Evolutionary conservation across 495 filamentous ascomycete genomes (phyloP).

Genomic region (Clavariopsis aquatica): DNA sequence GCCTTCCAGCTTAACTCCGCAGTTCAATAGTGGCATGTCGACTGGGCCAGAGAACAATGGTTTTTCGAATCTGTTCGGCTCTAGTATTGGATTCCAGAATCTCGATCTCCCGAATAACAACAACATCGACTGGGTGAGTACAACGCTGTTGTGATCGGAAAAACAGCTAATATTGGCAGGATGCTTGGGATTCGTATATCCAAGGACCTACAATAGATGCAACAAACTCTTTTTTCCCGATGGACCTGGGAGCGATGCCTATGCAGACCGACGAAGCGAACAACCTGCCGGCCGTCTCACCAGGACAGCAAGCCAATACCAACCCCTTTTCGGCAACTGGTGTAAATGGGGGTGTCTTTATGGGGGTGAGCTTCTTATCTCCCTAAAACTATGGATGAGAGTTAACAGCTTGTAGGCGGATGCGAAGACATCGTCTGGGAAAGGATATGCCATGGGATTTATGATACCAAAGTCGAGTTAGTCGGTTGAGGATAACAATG

Average conservation of each 20-base stretch:
- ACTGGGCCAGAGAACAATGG: conserved; percentile 39
- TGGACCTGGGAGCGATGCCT: conserved; percentile 31
- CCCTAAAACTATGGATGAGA: neutral
- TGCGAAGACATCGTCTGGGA: conserved; percentile 21
- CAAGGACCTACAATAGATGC: conserved; percentile 43
- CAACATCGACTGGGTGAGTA: conserved; percentile 78
- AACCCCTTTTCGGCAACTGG: conserved; percentile 30
- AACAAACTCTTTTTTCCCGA: conserved; percentile 41
- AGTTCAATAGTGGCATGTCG: conserved; percentile 28
- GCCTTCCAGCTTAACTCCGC: conserved; percentile 30
- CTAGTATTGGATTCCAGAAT: conserved; percentile 52
- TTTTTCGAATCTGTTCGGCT: conserved; percentile 54
- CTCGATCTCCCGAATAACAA: conserved; percentile 55
- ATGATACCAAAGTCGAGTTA: conserved; percentile 26
- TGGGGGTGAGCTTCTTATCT: conserved; percentile 31
- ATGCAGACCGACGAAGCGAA: conserved; percentile 24
- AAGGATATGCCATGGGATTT: conserved; percentile 30
- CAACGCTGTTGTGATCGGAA: neutral
- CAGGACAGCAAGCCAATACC: conserved; percentile 5
- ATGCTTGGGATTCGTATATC: conserved; percentile 49
- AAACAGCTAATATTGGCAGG: conserved; percentile 20
- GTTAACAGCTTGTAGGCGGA: conserved; percentile 19
- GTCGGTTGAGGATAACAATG: too few species aligned
- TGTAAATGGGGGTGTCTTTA: conserved; percentile 34
- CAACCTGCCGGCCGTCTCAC: conserved; percentile 14